These are phyloP conservation scores for Colletotrichum lupini DNA, from an alignment of 2,329 filamentous ascomycete genomes.

Conservation along the genomic window DNA sequence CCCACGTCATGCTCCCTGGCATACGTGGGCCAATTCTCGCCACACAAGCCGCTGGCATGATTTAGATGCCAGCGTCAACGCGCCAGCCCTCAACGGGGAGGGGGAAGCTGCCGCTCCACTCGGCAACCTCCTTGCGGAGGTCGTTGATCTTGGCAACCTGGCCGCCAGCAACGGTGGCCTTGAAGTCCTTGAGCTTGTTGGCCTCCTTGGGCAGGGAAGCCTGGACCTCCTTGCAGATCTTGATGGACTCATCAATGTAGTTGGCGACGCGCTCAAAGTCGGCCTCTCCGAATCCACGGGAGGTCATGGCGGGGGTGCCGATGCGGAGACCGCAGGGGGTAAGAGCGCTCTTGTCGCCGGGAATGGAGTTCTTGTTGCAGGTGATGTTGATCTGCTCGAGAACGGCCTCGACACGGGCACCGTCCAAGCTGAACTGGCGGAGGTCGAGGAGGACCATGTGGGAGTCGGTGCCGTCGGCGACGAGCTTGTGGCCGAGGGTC, in stretches of 20 bases:
- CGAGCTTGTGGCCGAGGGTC: conserved; percentile 91
- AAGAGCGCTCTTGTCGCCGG: conserved; percentile 96
- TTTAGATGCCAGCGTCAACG: conserved; percentile 68
- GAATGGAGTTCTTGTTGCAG: conserved; percentile 99
- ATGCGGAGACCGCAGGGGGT: conserved; percentile 96
- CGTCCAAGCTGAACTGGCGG: conserved; percentile 86
- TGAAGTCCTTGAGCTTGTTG: conserved; percentile 99
- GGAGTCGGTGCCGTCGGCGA: conserved; percentile 95
- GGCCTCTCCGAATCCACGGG: conserved; percentile 88
- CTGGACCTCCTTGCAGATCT: conserved; percentile 91
- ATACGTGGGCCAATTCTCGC: neutral
- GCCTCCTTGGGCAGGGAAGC: conserved; percentile 88
- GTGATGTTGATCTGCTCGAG: conserved; percentile 99
- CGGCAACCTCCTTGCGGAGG: conserved; percentile 88
- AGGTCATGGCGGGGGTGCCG: conserved; percentile 97
- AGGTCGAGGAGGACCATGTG: conserved; percentile 98
- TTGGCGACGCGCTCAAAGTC: conserved; percentile 91
- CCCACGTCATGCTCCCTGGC: conserved; percentile 8
- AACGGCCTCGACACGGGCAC: conserved; percentile 93
- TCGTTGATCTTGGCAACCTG: conserved; percentile 84
- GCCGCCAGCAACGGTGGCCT: conserved; percentile 85
- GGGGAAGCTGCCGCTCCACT: conserved; percentile 91
- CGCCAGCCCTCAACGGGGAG: conserved; percentile 85
- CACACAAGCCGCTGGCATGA: conserved; percentile 14
- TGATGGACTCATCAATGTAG: conserved; percentile 92